phyloP scores from a whole-genome alignment of 2,329 filamentous ascomycete species.

The Colletotrichum tanaceti region DNA sequence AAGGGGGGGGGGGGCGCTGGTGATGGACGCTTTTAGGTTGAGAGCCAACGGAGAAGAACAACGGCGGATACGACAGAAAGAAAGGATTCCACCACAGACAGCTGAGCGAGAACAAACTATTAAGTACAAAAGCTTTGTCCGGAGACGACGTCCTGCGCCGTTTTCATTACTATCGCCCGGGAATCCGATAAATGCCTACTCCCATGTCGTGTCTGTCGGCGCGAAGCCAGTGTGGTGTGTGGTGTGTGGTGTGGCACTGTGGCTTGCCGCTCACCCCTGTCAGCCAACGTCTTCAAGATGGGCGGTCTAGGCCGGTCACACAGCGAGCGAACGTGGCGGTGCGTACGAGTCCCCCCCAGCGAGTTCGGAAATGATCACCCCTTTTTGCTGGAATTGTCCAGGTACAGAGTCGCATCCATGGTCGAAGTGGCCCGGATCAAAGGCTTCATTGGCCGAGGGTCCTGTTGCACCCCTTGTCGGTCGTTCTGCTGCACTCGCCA shows the following conservation, averaged over 20 bases:
- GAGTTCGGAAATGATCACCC: constrained; percentile 38
- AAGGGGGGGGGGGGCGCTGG: too few relatives aligned
- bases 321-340: constrained; percentile 28
- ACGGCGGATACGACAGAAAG: neutral
- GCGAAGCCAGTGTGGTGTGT: neutral
- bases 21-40: neutral
- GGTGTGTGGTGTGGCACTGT: constrained; percentile 14
- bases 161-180: constrained; percentile 24
- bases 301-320: constrained; percentile 27
- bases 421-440: constrained; percentile 5
- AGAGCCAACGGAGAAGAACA: neutral
- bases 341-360: constrained; percentile 27
- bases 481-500: constrained; percentile 30
- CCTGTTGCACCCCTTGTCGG: neutral
- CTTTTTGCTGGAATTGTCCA: constrained; percentile 26
- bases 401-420: constrained; percentile 33
- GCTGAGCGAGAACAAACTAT: constrained; percentile 16
- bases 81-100: neutral
- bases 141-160: constrained; percentile 21
- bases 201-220: constrained; percentile 10
- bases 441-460: constrained; percentile 21
- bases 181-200: constrained; percentile 21
- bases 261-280: constrained; percentile 13
- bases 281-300: neutral
- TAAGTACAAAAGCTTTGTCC: constrained; percentile 17